Evolutionary conservation across 2,329 filamentous ascomycete species (phyloP).

Genomic region (Aspergillus aculeatinus): DNA sequence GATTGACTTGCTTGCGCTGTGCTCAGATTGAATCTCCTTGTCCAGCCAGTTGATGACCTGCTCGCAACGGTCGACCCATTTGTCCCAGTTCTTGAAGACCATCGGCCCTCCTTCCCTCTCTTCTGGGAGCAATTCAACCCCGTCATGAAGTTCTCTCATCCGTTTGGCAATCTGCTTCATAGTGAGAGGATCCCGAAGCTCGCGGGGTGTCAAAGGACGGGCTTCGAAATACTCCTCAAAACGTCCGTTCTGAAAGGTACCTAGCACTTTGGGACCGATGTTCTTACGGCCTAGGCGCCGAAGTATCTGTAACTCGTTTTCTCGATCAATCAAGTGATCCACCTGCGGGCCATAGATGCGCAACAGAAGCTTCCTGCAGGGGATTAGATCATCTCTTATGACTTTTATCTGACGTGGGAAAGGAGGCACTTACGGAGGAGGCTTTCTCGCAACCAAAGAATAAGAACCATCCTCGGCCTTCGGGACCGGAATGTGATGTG

Average conservation of each 20-base stretch:
- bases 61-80: slow-evolving; percentile 70
- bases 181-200: slow-evolving; percentile 77
- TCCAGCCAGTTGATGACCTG: slow-evolving; percentile 55
- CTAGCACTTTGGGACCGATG: slow-evolving; percentile 86
- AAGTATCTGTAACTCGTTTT: slow-evolving; percentile 83
- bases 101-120: slow-evolving; percentile 78
- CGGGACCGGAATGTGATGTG: slow-evolving; percentile 57
- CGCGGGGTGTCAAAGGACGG: slow-evolving; percentile 70
- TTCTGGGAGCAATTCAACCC: slow-evolving; percentile 77
- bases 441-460: slow-evolving; percentile 43
- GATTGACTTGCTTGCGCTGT: slow-evolving; percentile 43
- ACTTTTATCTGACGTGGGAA: background rate
- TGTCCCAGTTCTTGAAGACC: slow-evolving; percentile 93
- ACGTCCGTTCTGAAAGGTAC: slow-evolving; percentile 89
- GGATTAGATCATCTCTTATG: background rate
- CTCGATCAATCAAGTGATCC: slow-evolving; percentile 91
- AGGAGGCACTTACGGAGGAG: slow-evolving; percentile 51
- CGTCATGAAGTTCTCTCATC: slow-evolving; percentile 93
- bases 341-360: slow-evolving; percentile 94
- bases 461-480: slow-evolving; percentile 41
- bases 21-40: slow-evolving; percentile 56
- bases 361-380: slow-evolving; percentile 69
- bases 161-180: slow-evolving; percentile 94
- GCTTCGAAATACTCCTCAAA: slow-evolving; percentile 95
- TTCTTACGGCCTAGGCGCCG: slow-evolving; percentile 83